A percentile compares a stretch with the other conserved stretches of the same genome.
These are phyloP conservation scores for Phoma sp. DNA, from an alignment of 2,329 filamentous ascomycete genomes.

Conservation along the genomic window DNA sequence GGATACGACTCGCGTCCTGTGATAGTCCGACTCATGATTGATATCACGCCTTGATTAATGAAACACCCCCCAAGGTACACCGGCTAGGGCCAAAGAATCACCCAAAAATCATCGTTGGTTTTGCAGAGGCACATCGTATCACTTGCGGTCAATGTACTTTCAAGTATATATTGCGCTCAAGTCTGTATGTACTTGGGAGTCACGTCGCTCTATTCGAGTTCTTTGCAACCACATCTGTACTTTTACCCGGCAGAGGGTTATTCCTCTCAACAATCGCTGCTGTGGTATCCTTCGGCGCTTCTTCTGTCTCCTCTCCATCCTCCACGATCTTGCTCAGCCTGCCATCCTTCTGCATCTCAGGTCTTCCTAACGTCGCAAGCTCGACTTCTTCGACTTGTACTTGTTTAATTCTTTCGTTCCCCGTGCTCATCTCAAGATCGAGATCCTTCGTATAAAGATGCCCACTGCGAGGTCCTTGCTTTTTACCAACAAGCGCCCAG, in stretches of 20 bases:
- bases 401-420: conserved; percentile 23
- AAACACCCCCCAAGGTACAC: no score
- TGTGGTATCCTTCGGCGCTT: not conserved
- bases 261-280: not conserved
- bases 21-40: no score
- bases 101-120: no score
- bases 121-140: no score
- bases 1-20: no score
- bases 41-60: no score
- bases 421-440: conserved; percentile 40
- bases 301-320: conserved; percentile 7
- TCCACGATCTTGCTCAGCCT: conserved; percentile 19
- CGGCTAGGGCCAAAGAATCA: no score
- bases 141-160: not conserved
- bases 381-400: conserved; percentile 13
- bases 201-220: not conserved
- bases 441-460: conserved; percentile 38
- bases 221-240: not conserved
- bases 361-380: conserved; percentile 1
- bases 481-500: conserved; percentile 31
- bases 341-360: conserved; percentile 3
- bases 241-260: not conserved
- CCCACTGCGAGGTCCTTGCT: conserved; percentile 28
- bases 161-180: not conserved
- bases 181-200: not conserved